Evolutionary conservation across 768 basidiomycete species (phyloP).

Genomic region (Phaeotremella skinneri): DNA sequence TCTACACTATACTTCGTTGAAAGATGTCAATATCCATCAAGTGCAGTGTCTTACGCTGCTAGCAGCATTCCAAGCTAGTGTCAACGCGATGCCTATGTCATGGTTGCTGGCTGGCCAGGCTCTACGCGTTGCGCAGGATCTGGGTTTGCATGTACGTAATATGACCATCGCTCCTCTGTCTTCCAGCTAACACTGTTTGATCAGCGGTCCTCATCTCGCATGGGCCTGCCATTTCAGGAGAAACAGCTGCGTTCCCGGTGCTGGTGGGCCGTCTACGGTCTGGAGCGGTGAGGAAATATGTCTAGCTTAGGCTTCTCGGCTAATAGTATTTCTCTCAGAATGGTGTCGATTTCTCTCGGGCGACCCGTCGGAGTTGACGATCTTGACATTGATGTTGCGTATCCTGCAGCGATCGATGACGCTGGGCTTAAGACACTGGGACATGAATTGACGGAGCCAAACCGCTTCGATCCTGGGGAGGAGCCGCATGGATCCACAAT

Average conservation of each 20-base stretch:
- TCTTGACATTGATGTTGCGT: slow-evolving; percentile 83
- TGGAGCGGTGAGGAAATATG: slow-evolving; percentile 54
- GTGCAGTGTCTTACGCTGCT: slow-evolving; percentile 86
- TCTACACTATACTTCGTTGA: slow-evolving; percentile 85
- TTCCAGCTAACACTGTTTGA: slow-evolving; percentile 6
- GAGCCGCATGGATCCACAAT: slow-evolving; percentile 61
- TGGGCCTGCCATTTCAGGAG: slow-evolving; percentile 68
- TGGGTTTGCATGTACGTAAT: slow-evolving; percentile 78
- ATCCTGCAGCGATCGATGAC: slow-evolving; percentile 80
- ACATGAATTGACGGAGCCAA: slow-evolving; percentile 62
- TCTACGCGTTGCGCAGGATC: slow-evolving; percentile 81
- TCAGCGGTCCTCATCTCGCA: slow-evolving; percentile 77
- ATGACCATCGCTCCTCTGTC: not conserved
- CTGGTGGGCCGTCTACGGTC: slow-evolving; percentile 90
- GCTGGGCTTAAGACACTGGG: slow-evolving; percentile 59
- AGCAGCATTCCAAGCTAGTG: slow-evolving; percentile 82
- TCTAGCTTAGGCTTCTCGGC: not conserved
- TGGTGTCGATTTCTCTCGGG: slow-evolving; percentile 86
- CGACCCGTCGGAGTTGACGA: slow-evolving; percentile 86
- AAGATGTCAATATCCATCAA: slow-evolving; percentile 77
- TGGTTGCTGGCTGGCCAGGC: slow-evolving; percentile 92
- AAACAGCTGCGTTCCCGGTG: slow-evolving; percentile 87
- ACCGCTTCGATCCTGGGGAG: slow-evolving; percentile 51
- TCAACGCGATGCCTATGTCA: slow-evolving; percentile 90
- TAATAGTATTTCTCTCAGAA: slow-evolving; percentile 60